Evolutionary conservation across 768 basidiomycete genomes (phyloP), one percentile per base, ranked within the genome.

Genomic region (Agrocybe pediades): DNA sequence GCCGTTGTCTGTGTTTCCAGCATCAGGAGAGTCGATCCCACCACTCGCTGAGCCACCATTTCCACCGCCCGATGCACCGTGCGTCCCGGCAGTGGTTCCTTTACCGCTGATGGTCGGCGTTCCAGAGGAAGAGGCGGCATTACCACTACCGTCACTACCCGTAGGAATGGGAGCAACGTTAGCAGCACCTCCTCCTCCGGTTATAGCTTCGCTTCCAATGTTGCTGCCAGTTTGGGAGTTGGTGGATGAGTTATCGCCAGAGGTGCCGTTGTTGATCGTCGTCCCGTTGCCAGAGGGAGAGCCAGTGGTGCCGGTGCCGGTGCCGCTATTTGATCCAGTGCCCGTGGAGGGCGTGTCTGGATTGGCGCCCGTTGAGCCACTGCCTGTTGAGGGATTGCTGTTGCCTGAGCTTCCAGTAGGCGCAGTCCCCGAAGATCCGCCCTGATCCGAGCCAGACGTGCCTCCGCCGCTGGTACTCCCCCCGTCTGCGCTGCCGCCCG

Each of bases 1-100:
- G 25, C 52, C 63, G 7, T 27, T 42, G 0, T 49, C 56, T 42
- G 43, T 36, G 20, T 41, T 43, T 8, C 41, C 27, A 29, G 50
- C 40, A 33, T 42, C 47, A 27, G 20, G 21, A 1, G 54, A 27
- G 3, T 36, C 25, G 26, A 24, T 33, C 16, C 27, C 41, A 5
- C 41, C 23, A 5, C 49, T 41, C 27, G 27, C 25, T 16, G 15
- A 20, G 9, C 49, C 36, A 41, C 48, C 56, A 19, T 13, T 23
- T 4, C 39, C 44, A 47, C 25, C 21, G 13, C 16, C 21, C 3
- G 48, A 49, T 6, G 7, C 48, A 23, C 19, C n/a, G 17, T 46
- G 44, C 23, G 25, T 50, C 8, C 25, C 40, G 1, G 20, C 9
- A 42, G 26, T 2, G 16, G 1, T 30, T 46, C 45, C 45, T 16